Percentiles rank a stretch among this genome's conserved stretches.
phyloP scores from a whole-genome alignment of 176 grass and related monocot species.

The Oryza coarctata region DNA sequence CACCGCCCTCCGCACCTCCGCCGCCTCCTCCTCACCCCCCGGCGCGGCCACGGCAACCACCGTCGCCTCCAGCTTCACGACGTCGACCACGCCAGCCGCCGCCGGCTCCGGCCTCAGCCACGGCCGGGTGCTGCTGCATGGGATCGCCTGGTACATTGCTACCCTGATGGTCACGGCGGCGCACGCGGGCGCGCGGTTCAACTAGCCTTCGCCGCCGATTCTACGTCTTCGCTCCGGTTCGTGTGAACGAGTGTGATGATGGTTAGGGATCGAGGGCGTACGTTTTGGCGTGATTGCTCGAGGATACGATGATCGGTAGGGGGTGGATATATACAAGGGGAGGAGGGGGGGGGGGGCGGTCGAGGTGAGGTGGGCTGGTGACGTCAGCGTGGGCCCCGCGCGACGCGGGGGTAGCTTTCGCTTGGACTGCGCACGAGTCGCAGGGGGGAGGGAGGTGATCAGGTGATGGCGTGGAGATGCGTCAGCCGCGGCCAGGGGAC shows the following conservation, averaged over 20 bases:
- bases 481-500: slow-evolving; percentile 32
- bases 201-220: background rate
- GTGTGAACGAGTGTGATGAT: slow-evolving; percentile 1
- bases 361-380: slow-evolving; percentile 38
- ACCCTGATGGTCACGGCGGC: background rate
- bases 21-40: slow-evolving; percentile 6
- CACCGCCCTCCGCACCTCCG: slow-evolving; percentile 46
- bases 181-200: no score
- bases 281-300: background rate
- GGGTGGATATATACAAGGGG: slow-evolving; percentile 28
- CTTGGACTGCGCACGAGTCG: slow-evolving; percentile 33
- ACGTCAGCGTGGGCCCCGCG: slow-evolving; percentile 17
- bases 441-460: no score
- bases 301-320: slow-evolving; percentile 10
- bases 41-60: background rate
- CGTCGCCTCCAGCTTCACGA: slow-evolving; percentile 31
- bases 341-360: no score
- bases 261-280: background rate
- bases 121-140: slow-evolving; percentile 57
- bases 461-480: slow-evolving; percentile 22
- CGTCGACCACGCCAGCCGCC: background rate
- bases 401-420: slow-evolving; percentile 29
- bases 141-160: slow-evolving; percentile 78
- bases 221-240: no score
- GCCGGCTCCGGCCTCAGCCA: slow-evolving; percentile 36